Conservation (phyloP, 2,329 filamentous ascomycete species). For the Colletotrichum liaoningense region DNA sequence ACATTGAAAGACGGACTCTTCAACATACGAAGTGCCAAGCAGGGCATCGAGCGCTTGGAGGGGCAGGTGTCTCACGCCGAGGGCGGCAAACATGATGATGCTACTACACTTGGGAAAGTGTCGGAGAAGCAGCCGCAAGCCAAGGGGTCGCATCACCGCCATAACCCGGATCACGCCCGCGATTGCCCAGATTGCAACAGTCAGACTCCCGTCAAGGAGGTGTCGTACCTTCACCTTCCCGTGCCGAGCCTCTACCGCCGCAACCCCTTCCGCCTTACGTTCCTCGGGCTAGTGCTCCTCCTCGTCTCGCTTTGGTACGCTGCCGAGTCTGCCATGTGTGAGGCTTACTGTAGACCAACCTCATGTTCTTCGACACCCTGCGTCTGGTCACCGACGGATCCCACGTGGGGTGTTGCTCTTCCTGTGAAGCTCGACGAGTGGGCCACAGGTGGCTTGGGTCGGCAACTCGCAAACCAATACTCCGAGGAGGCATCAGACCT, state of each 20-base stretch:
- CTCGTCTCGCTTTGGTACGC: conserved; percentile 63
- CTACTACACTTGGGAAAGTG: not conserved
- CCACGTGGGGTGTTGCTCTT: conserved; percentile 69
- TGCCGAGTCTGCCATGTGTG: conserved; percentile 65
- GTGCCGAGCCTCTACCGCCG: conserved; percentile 60
- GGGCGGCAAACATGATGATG: conserved; percentile 36
- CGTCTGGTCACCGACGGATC: conserved; percentile 68
- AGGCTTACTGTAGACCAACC: conserved; percentile 64
- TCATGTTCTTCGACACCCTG: conserved; percentile 61
- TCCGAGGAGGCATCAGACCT: conserved; percentile 59
- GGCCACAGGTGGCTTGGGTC: conserved; percentile 64
- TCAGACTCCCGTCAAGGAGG: conserved; percentile 15
- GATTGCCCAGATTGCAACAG: conserved; percentile 5
- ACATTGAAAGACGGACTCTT: conserved; percentile 62
- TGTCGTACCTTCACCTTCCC: conserved; percentile 53
- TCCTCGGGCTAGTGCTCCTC: conserved; percentile 58
- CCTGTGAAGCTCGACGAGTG: conserved; percentile 73
- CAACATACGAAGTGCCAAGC: conserved; percentile 65
- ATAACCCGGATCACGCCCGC: not conserved
- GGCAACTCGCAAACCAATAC: conserved; percentile 48
- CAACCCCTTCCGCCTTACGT: conserved; percentile 58
- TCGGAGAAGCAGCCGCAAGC: conserved; percentile 23
- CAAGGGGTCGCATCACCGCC: conserved; percentile 1
- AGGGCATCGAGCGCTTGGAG: conserved; percentile 69
- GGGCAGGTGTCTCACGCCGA: conserved; percentile 59